Evolutionary conservation across 495 filamentous ascomycete genomes (phyloP).

Genomic region (Penicillium steckii): DNA sequence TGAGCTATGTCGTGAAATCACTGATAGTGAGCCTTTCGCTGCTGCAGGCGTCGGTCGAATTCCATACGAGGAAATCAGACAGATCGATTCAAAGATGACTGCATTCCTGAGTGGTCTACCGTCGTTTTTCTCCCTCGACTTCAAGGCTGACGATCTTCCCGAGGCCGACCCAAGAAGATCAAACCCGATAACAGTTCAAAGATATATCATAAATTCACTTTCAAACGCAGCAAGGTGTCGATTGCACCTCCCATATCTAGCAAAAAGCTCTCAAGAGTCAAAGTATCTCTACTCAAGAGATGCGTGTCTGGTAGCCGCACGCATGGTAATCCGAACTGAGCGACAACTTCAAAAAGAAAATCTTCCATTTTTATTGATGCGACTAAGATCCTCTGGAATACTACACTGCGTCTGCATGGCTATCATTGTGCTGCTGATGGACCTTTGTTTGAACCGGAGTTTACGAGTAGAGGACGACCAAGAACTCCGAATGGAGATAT

Average conservation of each 20-base stretch:
- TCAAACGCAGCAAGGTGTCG: conserved; percentile 39
- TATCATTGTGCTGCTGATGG: conserved; percentile 36
- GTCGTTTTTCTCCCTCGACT: conserved; percentile 17
- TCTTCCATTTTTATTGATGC: conserved; percentile 18
- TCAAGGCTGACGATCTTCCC: neutral
- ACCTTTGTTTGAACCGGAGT: conserved; percentile 27
- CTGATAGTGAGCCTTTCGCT: conserved; percentile 35
- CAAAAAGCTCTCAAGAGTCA: conserved; percentile 20
- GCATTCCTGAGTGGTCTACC: conserved; percentile 24
- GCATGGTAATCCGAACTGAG: conserved; percentile 30
- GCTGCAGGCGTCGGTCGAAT: conserved; percentile 2
- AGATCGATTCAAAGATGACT: conserved; percentile 32
- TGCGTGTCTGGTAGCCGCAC: conserved; percentile 35
- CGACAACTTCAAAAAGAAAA: conserved; percentile 15
- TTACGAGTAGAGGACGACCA: conserved; percentile 8
- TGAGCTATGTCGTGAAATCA: conserved; percentile 42
- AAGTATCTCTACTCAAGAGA: conserved; percentile 31
- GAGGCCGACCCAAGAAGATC: conserved; percentile 9
- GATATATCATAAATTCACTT: conserved; percentile 34
- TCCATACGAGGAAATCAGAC: conserved; percentile 21
- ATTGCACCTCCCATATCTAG: conserved; percentile 38
- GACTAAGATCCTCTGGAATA: conserved; percentile 26
- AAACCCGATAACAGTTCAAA: conserved; percentile 27
- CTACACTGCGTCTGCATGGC: conserved; percentile 38
- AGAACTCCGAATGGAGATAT: conserved; percentile 25